Evolutionary conservation across 129 eudicot species (phyloP), one percentile per base, ranked within the genome.

Genomic region (Chrysanthemum seticuspe): DNA sequence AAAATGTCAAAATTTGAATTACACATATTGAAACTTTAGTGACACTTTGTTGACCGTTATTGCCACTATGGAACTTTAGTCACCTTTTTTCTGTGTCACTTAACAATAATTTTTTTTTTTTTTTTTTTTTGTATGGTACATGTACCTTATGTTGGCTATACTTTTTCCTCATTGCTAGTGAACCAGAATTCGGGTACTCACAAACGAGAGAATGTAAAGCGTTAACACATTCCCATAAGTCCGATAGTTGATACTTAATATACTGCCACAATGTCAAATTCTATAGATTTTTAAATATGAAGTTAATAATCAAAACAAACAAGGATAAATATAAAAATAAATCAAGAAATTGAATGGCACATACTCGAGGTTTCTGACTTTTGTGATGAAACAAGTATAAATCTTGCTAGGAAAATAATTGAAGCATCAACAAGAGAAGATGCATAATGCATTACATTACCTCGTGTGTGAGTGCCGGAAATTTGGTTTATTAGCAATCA

Each of bases 371-470:
- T 54, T 68, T 86, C 71, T 23, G 21, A 21, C 21, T 21, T 21
- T 1, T 72, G 81, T 0, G 89, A 77, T 21, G 97, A 44, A 21
- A 23, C 14, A 45, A 90, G 92, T 16, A 90, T 78, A 60, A 62
- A 90, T 69, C 72, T 83, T 76, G 98, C 89, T 85, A 94, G 74
- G 80, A 94, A 94, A 44, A 90, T 86, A 31, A 91, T 75, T 1
- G 98, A 94, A 77, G 98, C 96, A 19, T 96, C 97, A 71, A 88
- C 74, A 27, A 90, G 72, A 4, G 98, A 94, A 50, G 97, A 96
- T 11, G 89, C 81, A 48, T 84, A 94, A 57, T 79, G 67, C 55
- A 94, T 31, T 31, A 31, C 36, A 2, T 31, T 31, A 0, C 0
- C 5, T 31, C 5, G 36, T 3, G 3, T 31, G 36, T 31, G 4